These are phyloP conservation scores for Aspergillus luchuensis DNA, from an alignment of 2,329 filamentous ascomycete species.

Conservation along the genomic window DNA sequence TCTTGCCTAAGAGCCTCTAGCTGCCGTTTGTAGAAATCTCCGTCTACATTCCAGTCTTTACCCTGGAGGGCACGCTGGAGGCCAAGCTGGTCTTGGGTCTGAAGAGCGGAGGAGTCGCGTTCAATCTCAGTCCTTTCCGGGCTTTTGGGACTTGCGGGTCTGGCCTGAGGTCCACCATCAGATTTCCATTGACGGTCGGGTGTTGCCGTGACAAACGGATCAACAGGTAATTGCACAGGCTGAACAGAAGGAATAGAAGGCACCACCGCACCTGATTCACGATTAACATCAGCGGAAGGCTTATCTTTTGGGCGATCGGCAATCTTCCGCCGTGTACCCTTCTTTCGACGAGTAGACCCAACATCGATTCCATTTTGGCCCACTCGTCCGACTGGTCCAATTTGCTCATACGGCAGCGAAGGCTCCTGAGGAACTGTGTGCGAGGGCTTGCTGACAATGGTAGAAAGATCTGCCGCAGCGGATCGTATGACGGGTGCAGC, in stretches of 20 bases:
- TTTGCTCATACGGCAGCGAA: conserved; percentile 14
- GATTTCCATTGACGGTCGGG: conserved; percentile 34
- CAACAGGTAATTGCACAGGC: conserved; percentile 33
- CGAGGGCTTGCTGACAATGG: conserved; percentile 69
- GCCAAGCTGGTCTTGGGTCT: conserved; percentile 20
- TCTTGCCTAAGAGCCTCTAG: conserved; percentile 83
- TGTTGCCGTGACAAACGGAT: conserved; percentile 27
- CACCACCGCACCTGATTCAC: conserved; percentile 30
- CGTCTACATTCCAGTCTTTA: conserved; percentile 52
- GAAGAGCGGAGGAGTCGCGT: conserved; percentile 20
- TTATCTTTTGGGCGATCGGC: conserved; percentile 58
- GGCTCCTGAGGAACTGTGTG: conserved; percentile 19
- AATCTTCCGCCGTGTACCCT: conserved; percentile 58
- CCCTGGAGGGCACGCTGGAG: conserved; percentile 28
- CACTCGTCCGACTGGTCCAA: conserved; percentile 17
- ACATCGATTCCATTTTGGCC: conserved; percentile 30
- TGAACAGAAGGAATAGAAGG: conserved; percentile 33
- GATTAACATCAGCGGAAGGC: conserved; percentile 33
- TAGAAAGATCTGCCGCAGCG: conserved; percentile 61
- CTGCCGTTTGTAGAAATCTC: conserved; percentile 82
- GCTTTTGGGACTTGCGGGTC: conserved; percentile 27
- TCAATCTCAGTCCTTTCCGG: conserved; percentile 22
- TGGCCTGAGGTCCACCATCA: conserved; percentile 34
- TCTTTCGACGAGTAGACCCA: conserved; percentile 47
- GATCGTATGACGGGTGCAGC: conserved; percentile 78